Percentiles rank a stretch among this genome's conserved stretches.
These are phyloP conservation scores for Russula sp. DNA, from an alignment of 768 basidiomycete genomes.

Conservation along the genomic window DNA sequence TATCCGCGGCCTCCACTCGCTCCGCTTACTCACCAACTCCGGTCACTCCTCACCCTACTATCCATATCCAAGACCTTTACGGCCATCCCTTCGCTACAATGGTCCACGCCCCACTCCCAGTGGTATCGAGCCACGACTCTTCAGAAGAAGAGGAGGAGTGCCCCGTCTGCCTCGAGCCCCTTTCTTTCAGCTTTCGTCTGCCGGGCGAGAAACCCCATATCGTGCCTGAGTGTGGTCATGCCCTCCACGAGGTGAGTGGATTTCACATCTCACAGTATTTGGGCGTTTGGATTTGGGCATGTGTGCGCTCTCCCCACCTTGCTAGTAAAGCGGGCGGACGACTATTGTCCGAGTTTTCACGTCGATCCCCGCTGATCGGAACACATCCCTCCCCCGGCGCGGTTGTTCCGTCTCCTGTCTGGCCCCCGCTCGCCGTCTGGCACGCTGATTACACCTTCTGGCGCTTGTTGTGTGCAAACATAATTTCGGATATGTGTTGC, in stretches of 20 bases:
- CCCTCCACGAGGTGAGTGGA: slow-evolving; percentile 77
- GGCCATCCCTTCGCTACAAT: slow-evolving; percentile 53
- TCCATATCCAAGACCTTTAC: slow-evolving; percentile 23
- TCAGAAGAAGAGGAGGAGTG: slow-evolving; percentile 84
- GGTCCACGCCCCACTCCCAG: slow-evolving; percentile 62
- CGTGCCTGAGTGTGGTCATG: slow-evolving; percentile 95
- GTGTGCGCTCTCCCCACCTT: not conserved
- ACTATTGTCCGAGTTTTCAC: not conserved
- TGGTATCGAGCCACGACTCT: slow-evolving; percentile 58
- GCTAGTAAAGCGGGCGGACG: not conserved
- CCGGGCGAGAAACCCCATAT: slow-evolving; percentile 97
- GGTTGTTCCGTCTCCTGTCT: not conserved
- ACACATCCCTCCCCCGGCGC: not conserved
- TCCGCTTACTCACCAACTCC: slow-evolving; percentile 26
- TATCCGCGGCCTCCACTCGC: slow-evolving; percentile 6
- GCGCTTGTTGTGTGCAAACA: not conserved
- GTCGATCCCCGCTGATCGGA: not conserved
- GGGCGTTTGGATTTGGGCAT: slow-evolving; percentile 10
- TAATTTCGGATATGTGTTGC: not conserved
- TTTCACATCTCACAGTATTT: not conserved
- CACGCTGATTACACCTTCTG: not conserved
- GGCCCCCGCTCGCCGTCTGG: not conserved
- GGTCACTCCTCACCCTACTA: slow-evolving; percentile 36
- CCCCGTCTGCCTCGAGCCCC: slow-evolving; percentile 93
- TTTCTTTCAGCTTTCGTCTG: slow-evolving; percentile 87